phyloP scores from a whole-genome alignment of 148 eudicot species.

The Rhododendron kiyosumense region DNA sequence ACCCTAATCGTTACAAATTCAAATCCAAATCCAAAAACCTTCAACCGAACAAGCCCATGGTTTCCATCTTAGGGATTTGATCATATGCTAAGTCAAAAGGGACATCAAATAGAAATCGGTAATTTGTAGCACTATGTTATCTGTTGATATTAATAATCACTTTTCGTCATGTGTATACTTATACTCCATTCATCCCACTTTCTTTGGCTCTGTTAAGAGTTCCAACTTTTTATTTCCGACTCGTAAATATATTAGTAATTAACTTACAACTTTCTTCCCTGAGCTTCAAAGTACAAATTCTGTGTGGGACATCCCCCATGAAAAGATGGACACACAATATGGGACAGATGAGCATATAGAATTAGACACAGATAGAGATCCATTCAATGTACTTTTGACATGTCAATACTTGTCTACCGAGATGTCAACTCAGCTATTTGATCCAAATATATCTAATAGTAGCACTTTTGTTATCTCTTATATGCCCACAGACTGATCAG shows the following conservation, averaged over 20 bases:
- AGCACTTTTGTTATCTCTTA: neutral
- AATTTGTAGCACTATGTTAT: neutral
- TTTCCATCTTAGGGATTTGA: neutral
- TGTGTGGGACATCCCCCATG: neutral
- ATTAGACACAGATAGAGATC: neutral
- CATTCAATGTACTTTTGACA: neutral
- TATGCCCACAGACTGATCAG: neutral
- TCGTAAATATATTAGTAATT: neutral
- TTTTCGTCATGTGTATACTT: neutral
- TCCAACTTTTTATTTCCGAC: neutral
- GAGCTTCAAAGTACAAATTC: neutral
- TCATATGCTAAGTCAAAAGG: neutral
- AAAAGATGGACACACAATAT: neutral
- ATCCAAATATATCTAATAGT: neutral
- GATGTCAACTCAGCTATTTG: neutral
- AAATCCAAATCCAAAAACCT: too few relatives aligned
- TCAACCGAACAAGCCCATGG: neutral
- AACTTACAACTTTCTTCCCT: neutral
- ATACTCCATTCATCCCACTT: neutral
- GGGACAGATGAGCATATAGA: neutral
- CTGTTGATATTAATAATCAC: neutral
- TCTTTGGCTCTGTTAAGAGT: neutral
- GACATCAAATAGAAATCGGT: neutral
- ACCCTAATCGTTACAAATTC: too few relatives aligned
- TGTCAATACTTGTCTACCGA: neutral